Base-by-base conservation (phyloP, 2,329 filamentous ascomycete species). In the Talaromyces islandicus region DNA sequence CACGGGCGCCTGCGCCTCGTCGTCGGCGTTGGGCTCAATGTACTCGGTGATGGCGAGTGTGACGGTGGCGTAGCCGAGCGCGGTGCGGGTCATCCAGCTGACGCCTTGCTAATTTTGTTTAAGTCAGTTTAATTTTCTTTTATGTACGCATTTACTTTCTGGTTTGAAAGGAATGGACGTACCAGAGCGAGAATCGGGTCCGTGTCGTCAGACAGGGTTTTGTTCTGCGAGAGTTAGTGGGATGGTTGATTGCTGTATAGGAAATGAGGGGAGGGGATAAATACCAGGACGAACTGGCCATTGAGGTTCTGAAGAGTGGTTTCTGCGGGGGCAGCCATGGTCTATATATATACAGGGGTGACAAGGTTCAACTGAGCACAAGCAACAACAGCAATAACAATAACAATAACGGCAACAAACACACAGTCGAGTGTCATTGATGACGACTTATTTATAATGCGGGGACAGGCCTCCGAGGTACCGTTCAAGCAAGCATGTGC, bases 81-180 rank as follows among this genome's bases (percentile, higher is more conserved):
- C 85, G 78, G 88, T 92, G 75, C 91, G 90, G 55, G 83, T 82
- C 56, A 92, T 67, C 83, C 84, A 93, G 73, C 85, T 79, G 62
- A 91, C 79, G 70, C 87, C 87, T 80, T 92, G 89, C 68, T 80
- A 62, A 57, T 27, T 38, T 29, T n/a, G 21, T 43, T 48, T 57
- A n/a, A n/a, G n/a, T n/a, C n/a, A n/a, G n/a, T n/a, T n/a, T n/a
- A n/a, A 60, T 30, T n/a, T 61, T 55, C 41, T 50, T n/a, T 41
- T 50, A 21, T 41, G 17, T 24, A 27, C 11, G 32, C n/a, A n/a
- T n/a, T n/a, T n/a, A n/a, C n/a, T n/a, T n/a, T n/a, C 25, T 29
- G 19, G 9, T 5, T 43, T 7, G 19, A 30, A 38, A 51, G 50
- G 11, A 14, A 24, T 17, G 11, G n/a, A 61, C 67, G 59, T 74